Evolutionary conservation across 352 stramenopile species (phyloP), one percentile per base, ranked within the genome.

Genomic region (Globisporangium cederbergense): DNA sequence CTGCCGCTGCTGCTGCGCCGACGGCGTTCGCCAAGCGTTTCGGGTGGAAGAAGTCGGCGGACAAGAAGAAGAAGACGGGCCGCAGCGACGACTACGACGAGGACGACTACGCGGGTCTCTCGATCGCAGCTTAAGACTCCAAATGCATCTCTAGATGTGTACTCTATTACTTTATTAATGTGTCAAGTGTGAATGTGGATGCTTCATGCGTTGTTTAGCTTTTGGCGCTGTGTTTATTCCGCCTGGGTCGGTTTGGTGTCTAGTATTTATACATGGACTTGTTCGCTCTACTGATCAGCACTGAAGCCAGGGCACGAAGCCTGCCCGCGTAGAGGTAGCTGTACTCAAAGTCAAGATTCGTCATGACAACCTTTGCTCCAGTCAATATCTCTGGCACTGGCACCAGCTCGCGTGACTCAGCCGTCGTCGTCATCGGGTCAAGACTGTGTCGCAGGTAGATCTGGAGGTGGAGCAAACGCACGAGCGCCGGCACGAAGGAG

Each of bases 401-500:
- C 11, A 14, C 10, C 4, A 32, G 8, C 22, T 36, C 46, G 18
- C 13, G 20, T 22, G 43, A 49, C 16, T 49, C 43, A 6, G 22
- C 25, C 16, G 45, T n/a, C 11, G 7, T 18, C 6, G 38, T 2
- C 10, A 36, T 42, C 6, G 14, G 16, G 3, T 50, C 58, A 16
- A 63, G 47, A 25, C 20, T 50, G 13, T 36, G 57, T 71, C 62
- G 71, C 20, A 83, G 52, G 18, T 62, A 30, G 36, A 83, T 50
- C 36, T 77, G 62, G 22, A 83, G 56, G 32, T 74, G 62, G 62
- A 79, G 79, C 30, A 78, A 74, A 57, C 64, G 69, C 53, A 68
- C 68, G n/a, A 83, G 66, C 10, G 66, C 71, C 4, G 57, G 60
- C 18, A 83, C 71, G 20, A 75, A 83, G 4, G 73, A 73, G 50